A percentile compares a stretch with the other conserved stretches of the same genome.
phyloP scores from a whole-genome alignment of 495 filamentous ascomycete species.

The Xylaria curta region DNA sequence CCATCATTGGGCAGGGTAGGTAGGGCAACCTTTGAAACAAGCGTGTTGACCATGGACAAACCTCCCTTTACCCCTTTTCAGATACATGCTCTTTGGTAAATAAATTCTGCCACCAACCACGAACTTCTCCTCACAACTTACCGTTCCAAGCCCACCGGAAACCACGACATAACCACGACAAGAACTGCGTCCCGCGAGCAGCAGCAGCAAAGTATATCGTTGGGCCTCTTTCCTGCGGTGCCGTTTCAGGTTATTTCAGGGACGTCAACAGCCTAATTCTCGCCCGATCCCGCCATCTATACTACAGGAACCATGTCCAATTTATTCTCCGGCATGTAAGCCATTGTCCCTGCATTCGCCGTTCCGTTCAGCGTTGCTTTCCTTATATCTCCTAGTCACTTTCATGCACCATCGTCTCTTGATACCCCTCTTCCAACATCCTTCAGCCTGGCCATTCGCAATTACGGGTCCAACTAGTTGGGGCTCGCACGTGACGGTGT shows the following conservation, averaged over 20 bases:
- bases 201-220: neutral
- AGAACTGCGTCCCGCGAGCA: conserved; percentile 7
- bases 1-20: conserved; percentile 23
- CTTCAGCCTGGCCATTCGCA: conserved; percentile 14
- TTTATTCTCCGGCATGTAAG: conserved; percentile 82
- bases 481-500: conserved; percentile 13
- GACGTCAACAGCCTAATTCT: conserved; percentile 26
- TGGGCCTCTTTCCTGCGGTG: conserved; percentile 11
- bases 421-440: conserved; percentile 26
- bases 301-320: conserved; percentile 66
- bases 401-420: neutral
- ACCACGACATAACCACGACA: neutral
- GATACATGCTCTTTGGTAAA: conserved; percentile 8
- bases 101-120: conserved; percentile 18
- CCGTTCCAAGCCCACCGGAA: neutral
- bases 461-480: conserved; percentile 11
- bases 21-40: conserved; percentile 20
- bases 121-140: neutral
- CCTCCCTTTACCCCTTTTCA: conserved; percentile 30
- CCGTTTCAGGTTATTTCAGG: conserved; percentile 17
- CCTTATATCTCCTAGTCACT: neutral
- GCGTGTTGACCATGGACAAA: conserved; percentile 18
- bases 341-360: conserved; percentile 38
- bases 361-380: neutral
- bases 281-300: conserved; percentile 33